A percentile compares a stretch with the other conserved stretches of the same genome.
These are phyloP conservation scores for Lathyrus oleraceus DNA, from an alignment of 306 rosid genomes.

Conservation along the genomic window DNA sequence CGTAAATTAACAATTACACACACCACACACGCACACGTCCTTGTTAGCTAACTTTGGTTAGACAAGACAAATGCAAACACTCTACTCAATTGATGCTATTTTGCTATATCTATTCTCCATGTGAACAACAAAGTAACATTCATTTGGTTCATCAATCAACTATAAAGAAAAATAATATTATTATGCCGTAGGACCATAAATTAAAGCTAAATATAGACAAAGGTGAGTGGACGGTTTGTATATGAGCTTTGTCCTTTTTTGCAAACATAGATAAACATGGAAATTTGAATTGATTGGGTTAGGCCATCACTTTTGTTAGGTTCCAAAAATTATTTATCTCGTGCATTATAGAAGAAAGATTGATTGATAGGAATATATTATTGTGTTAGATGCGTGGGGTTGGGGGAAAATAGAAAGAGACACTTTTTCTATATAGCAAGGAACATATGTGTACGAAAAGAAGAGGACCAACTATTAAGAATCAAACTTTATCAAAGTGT, in stretches of 20 bases:
- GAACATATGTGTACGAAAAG: conserved; percentile 39
- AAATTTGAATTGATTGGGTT: conserved; percentile 37
- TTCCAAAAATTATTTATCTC: conserved; percentile 32
- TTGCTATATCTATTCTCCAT: conserved; percentile 13
- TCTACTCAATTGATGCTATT: background rate
- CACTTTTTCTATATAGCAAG: conserved; percentile 28
- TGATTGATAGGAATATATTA: conserved; percentile 30
- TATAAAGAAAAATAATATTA: background rate
- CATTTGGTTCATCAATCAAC: conserved; percentile 7
- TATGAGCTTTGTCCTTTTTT: conserved; percentile 23
- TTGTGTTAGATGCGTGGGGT: conserved; percentile 34
- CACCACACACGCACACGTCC: background rate
- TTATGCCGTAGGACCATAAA: conserved; percentile 9
- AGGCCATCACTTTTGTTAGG: conserved; percentile 39
- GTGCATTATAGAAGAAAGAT: conserved; percentile 27
- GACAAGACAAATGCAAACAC: conserved; percentile 22
- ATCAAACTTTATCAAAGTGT: conserved; percentile 25
- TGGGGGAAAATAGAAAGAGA: conserved; percentile 14
- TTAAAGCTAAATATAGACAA: background rate
- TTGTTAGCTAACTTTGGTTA: conserved; percentile 2
- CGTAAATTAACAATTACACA: background rate
- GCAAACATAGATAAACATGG: conserved; percentile 11
- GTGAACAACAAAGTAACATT: conserved; percentile 4
- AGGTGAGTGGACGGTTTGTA: conserved; percentile 30
- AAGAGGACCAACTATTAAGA: conserved; percentile 9